Evolutionary conservation across 2,329 filamentous ascomycete species (phyloP).

Genomic region (Aspergillus sp.): DNA sequence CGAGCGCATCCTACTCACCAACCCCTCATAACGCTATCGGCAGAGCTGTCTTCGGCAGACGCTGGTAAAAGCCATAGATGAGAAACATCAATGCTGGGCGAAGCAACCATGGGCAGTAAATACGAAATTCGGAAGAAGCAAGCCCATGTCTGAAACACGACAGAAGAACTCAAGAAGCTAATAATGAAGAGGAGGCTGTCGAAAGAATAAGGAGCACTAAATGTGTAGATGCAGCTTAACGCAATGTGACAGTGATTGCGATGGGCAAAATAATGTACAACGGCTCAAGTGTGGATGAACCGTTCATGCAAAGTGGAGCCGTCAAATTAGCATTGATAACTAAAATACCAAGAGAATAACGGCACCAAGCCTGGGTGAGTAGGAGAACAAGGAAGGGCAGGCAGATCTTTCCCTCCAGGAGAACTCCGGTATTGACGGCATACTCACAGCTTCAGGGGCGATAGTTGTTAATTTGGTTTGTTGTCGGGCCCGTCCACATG

Average conservation of each 20-base stretch:
- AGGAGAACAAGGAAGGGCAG: slow-evolving; percentile 4
- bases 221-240: slow-evolving; percentile 18
- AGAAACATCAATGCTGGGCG: slow-evolving; percentile 15
- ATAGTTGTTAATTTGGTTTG: slow-evolving; percentile 1
- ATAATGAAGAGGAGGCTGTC: slow-evolving; percentile 1
- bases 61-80: slow-evolving; percentile 23
- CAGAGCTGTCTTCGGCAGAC: slow-evolving; percentile 17
- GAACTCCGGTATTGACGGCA: neutral
- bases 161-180: slow-evolving; percentile 1
- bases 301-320: slow-evolving; percentile 21
- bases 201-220: slow-evolving; percentile 10
- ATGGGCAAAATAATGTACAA: slow-evolving; percentile 22
- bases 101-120: slow-evolving; percentile 10
- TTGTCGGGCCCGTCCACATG: neutral
- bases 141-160: slow-evolving; percentile 4
- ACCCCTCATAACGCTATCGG: slow-evolving; percentile 38
- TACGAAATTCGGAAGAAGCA: slow-evolving; percentile 6
- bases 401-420: slow-evolving; percentile 14
- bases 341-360: slow-evolving; percentile 4
- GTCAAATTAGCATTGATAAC: slow-evolving; percentile 9
- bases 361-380: slow-evolving; percentile 4
- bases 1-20: slow-evolving; percentile 28
- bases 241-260: slow-evolving; percentile 17
- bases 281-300: slow-evolving; percentile 16
- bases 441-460: slow-evolving; percentile 3